These are phyloP conservation scores for Pseudisothecium myosuroides DNA, from an alignment of 225 moss, liverwort and hornwort species.

Conservation along the genomic window DNA sequence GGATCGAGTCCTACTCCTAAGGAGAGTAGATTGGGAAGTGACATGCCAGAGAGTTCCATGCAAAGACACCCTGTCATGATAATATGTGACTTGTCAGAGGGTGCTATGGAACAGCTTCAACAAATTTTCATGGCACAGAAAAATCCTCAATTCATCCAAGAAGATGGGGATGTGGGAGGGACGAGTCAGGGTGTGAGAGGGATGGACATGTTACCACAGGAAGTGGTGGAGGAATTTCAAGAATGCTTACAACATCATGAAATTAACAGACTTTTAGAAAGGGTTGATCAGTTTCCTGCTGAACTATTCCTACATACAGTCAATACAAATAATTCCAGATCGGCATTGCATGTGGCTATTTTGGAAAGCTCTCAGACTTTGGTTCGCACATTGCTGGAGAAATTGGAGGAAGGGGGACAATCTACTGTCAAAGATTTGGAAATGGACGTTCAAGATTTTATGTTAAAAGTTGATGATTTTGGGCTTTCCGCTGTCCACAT, in stretches of 20 bases:
- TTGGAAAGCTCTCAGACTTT: background rate
- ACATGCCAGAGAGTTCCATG: too few relatives aligned
- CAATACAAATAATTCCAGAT: background rate
- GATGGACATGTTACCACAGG: rapidly evolving
- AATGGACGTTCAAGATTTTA: rapidly evolving
- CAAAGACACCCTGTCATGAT: too few relatives aligned
- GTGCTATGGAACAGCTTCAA: too few relatives aligned
- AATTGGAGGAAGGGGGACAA: background rate
- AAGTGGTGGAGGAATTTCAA: background rate
- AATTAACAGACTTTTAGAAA: background rate
- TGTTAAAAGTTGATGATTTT: background rate
- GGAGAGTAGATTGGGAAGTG: too few relatives aligned
- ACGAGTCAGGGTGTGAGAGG: too few relatives aligned
- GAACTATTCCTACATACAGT: background rate
- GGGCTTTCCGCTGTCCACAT: background rate
- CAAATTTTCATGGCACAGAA: too few relatives aligned
- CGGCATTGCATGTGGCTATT: background rate
- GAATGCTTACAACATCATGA: background rate
- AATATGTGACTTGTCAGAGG: too few relatives aligned
- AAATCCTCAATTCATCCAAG: too few relatives aligned
- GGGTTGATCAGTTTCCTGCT: background rate
- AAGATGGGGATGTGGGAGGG: too few relatives aligned
- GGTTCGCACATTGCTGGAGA: background rate
- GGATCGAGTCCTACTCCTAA: too few relatives aligned
- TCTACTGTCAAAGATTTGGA: too few relatives aligned